Percentiles rank a stretch among this genome's conserved stretches.
phyloP scores from a whole-genome alignment of 306 rosid species.

The Castanopsis chinensis region DNA sequence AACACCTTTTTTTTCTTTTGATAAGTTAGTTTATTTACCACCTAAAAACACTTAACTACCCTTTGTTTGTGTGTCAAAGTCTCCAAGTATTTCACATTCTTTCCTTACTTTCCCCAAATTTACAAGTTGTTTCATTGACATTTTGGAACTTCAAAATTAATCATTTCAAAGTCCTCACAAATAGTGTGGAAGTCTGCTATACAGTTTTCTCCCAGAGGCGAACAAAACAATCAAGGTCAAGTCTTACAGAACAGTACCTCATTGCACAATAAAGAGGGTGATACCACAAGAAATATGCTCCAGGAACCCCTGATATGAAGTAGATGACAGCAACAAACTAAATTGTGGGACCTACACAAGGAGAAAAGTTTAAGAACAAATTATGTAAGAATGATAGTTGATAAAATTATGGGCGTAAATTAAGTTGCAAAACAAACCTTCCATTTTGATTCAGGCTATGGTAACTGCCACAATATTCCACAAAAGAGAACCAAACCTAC shows the following conservation, averaged over 20 bases:
- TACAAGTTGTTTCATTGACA: conserved; percentile 8
- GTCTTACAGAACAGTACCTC: conserved; percentile 53
- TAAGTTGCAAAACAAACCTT: conserved; percentile 51
- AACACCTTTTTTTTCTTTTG: no score
- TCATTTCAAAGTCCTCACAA: conserved; percentile 14
- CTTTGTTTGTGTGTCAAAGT: not conserved
- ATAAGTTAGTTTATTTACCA: no score
- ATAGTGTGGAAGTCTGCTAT: conserved; percentile 9
- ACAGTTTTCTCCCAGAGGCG: conserved; percentile 17
- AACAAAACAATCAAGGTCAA: conserved; percentile 13
- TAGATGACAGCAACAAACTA: conserved; percentile 85
- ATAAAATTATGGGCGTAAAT: conserved; percentile 5
- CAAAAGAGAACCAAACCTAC: conserved; percentile 74
- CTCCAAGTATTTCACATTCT: conserved; percentile 1
- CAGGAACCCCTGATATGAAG: conserved; percentile 70
- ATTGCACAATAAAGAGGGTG: conserved; percentile 95
- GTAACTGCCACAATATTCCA: conserved; percentile 88
- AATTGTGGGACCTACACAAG: conserved; percentile 61
- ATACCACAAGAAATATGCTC: conserved; percentile 80
- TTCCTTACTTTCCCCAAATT: conserved; percentile 9
- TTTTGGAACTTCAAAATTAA: conserved; percentile 10
- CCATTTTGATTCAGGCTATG: conserved; percentile 78
- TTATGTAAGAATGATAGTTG: conserved; percentile 13
- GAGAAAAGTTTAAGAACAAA: conserved; percentile 26
- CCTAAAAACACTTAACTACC: no score